These are phyloP conservation scores for baker's yeast (Saccharomyces cerevisiae) DNA, from an alignment of 805 yeast genomes.

Conservation along the genomic window DNA sequence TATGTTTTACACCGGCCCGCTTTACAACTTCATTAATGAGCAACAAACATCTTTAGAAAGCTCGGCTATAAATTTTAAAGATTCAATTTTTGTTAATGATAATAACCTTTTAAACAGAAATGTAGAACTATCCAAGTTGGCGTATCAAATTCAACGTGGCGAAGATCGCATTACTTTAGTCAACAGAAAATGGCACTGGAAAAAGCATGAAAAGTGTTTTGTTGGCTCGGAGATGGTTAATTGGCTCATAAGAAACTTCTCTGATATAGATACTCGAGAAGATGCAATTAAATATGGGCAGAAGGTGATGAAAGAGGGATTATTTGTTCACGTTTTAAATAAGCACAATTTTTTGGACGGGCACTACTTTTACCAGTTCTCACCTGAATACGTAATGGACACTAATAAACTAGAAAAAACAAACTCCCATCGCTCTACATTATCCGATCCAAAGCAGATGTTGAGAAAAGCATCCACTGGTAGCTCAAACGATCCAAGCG, in stretches of 20 bases:
- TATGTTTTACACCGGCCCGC: slow-evolving; percentile 77
- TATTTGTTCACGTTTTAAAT: slow-evolving; percentile 74
- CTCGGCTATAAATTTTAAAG: slow-evolving; percentile 30
- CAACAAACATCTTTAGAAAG: slow-evolving; percentile 37
- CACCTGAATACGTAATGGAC: slow-evolving; percentile 41
- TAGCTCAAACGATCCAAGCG: slow-evolving; percentile 6
- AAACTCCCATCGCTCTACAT: slow-evolving; percentile 3
- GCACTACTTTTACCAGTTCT: slow-evolving; percentile 76
- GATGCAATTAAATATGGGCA: slow-evolving; percentile 81
- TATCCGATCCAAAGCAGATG: background rate
- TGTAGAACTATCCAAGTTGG: slow-evolving; percentile 45
- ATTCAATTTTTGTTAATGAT: slow-evolving; percentile 28
- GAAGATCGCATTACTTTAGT: slow-evolving; percentile 55
- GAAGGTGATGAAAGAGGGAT: slow-evolving; percentile 56
- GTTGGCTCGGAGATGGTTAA: slow-evolving; percentile 78
- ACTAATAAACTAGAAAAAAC: slow-evolving; percentile 8
- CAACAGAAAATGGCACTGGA: slow-evolving; percentile 89
- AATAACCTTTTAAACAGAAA: slow-evolving; percentile 37
- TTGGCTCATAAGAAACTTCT: slow-evolving; percentile 74
- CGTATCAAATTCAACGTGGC: slow-evolving; percentile 54
- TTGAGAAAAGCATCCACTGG: slow-evolving; percentile 6
- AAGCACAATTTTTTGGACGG: slow-evolving; percentile 87
- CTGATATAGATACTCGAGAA: slow-evolving; percentile 72
- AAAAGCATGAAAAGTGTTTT: slow-evolving; percentile 66
- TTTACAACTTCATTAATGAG: slow-evolving; percentile 55